Base-by-base conservation (phyloP, 176 grass and related monocot species). In the Carex pumila region DNA sequence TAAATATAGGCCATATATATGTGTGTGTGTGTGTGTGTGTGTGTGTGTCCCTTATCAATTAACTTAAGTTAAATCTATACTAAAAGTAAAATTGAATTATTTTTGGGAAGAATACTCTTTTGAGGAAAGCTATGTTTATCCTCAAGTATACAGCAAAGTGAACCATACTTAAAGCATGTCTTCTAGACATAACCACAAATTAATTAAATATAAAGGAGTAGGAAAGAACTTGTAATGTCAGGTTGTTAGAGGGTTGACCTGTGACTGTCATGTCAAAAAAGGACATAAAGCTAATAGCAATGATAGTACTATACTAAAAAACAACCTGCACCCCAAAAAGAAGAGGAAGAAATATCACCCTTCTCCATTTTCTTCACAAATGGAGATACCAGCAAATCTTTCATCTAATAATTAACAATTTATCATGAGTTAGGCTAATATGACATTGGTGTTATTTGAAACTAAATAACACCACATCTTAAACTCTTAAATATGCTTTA, bases 191-290 rank as follows among this genome's bases (percentile, higher is more conserved):
- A 83, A 83, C 25, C 47, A 83, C 30, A 79, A 65, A 69, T 68
- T 85, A 79, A 79, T 88, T 53, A 71, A 62, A 86, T 32, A 82
- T 52, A 6, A 77, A 85, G 49, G 54, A 65, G 21, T 72, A 73
- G 43, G 82, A 78, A 88, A 65, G 82, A 97, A 88, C 65, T 93
- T 91, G 88, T 81, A 77, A 81, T 87, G 32, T 53, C 84, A 88
- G 84, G 89, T 85, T 85, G 91, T 91, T 90, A 85, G 65, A 81
- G 86, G 82, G 84, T 93, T 93, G 89, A 93, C 87, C 73, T 84
- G 80, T 66, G 70, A 49, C 39, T 90, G 79, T 82, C 82, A 70
- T 87, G 84, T 85, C 86, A 85, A 85, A 85, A 32, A 87, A 71
- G 52, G 70, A 80, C 85, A 87, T 67, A 81, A 88, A 86, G 69